Conservation (phyloP, 305 asterid species). For the Solanum hybrid region DNA sequence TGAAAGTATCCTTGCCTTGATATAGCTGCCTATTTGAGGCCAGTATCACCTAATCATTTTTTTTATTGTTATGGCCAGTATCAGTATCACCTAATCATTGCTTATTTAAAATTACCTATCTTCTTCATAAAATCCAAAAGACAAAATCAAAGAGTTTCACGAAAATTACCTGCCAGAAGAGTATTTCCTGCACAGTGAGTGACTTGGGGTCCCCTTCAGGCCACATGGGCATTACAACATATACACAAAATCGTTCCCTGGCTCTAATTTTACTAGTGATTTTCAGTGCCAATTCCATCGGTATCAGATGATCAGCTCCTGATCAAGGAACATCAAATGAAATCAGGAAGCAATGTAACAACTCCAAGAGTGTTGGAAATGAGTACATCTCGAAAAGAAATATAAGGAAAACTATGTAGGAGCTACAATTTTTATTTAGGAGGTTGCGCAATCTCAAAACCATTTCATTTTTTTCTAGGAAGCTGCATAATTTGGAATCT, state of each 20-base stretch:
- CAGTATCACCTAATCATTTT: neutral
- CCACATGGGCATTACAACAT: slow-evolving; percentile 83
- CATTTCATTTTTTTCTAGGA: neutral
- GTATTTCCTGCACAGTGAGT: slow-evolving; percentile 75
- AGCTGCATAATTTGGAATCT: neutral
- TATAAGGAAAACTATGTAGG: neutral
- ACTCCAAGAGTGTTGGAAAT: neutral
- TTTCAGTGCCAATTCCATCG: slow-evolving; percentile 71
- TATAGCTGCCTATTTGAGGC: neutral
- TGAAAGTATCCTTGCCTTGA: neutral
- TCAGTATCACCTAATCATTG: neutral
- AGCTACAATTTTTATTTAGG: neutral
- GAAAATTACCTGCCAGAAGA: slow-evolving; percentile 73
- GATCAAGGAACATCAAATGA: neutral
- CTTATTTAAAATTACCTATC: neutral
- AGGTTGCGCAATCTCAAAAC: neutral
- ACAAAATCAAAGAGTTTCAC: neutral
- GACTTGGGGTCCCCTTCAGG: slow-evolving; percentile 87
- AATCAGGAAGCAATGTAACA: slow-evolving; percentile 3
- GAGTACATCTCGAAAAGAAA: neutral
- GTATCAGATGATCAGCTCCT: slow-evolving; percentile 90
- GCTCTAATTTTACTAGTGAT: slow-evolving; percentile 71
- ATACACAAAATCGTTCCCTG: slow-evolving; percentile 65
- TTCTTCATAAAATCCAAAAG: slow-evolving; percentile 1
- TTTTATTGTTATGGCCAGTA: neutral